phyloP scores from a whole-genome alignment of 331 rosid genomes.

The Pyracantha coccinea region DNA sequence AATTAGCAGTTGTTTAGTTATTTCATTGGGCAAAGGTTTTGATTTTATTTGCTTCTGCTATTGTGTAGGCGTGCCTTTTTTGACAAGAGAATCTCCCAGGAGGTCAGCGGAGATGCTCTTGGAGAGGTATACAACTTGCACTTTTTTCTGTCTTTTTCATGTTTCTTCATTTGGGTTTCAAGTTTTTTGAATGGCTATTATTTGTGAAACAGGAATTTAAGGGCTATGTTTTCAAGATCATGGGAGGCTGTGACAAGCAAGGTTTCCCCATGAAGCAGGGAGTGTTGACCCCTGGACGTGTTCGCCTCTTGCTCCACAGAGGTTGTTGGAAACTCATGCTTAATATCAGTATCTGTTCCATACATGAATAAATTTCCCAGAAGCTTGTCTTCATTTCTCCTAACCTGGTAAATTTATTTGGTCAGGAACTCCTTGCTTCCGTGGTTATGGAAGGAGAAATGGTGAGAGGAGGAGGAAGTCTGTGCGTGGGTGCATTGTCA shows the following conservation, averaged over 20 bases:
- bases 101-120: slow-evolving; percentile 72
- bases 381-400: background rate
- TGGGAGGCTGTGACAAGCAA: slow-evolving; percentile 91
- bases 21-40: background rate
- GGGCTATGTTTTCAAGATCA: slow-evolving; percentile 78
- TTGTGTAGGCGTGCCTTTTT: slow-evolving; percentile 61
- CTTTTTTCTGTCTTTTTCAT: background rate
- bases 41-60: background rate
- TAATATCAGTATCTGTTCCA: too few species aligned
- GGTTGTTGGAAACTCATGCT: slow-evolving; percentile 26
- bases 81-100: slow-evolving; percentile 94
- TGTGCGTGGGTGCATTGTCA: slow-evolving; percentile 50
- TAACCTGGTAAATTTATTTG: background rate
- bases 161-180: background rate
- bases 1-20: background rate
- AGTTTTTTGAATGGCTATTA: background rate
- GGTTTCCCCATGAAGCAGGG: slow-evolving; percentile 98
- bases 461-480: slow-evolving; percentile 58
- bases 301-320: slow-evolving; percentile 76
- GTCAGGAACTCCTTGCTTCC: slow-evolving; percentile 53
- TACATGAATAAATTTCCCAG: too few species aligned
- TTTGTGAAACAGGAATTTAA: slow-evolving; percentile 48
- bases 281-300: slow-evolving; percentile 90
- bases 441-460: slow-evolving; percentile 44
- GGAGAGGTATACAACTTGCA: slow-evolving; percentile 46